phyloP scores from a whole-genome alignment of 352 stramenopile species.

The Pythium guiyangense region DNA sequence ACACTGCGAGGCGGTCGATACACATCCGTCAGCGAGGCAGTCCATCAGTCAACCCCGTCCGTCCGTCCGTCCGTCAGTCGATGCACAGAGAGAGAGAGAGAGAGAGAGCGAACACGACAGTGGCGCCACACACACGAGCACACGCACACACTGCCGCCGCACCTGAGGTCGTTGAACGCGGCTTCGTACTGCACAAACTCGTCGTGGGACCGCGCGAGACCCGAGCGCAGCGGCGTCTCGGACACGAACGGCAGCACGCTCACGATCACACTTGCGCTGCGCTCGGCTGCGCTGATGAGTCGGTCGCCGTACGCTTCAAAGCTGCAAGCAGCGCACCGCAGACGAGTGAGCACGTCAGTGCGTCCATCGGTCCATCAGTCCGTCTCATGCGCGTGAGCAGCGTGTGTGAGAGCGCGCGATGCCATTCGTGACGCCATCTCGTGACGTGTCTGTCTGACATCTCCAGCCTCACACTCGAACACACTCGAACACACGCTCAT shows the following conservation, averaged over 20 bases:
- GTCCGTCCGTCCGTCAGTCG: too few relatives aligned
- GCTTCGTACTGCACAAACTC: slow-evolving; percentile 64
- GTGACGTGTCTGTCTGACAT: too few relatives aligned
- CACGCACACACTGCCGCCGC: not conserved
- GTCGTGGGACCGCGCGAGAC: slow-evolving; percentile 37
- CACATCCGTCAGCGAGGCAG: not conserved
- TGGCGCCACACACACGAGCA: too few relatives aligned
- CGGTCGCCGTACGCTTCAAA: slow-evolving; percentile 80
- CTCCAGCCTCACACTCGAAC: too few relatives aligned
- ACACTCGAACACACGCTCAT: too few relatives aligned
- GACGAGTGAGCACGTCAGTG: slow-evolving; percentile 3
- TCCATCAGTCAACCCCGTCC: not conserved
- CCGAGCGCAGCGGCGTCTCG: slow-evolving; percentile 36
- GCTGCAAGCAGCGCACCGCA: slow-evolving; percentile 18
- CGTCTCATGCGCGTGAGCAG: not conserved
- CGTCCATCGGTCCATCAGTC: not conserved
- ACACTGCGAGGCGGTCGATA: slow-evolving; percentile 3
- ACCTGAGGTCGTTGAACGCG: slow-evolving; percentile 76
- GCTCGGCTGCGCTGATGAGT: slow-evolving; percentile 32
- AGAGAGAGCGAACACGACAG: not conserved
- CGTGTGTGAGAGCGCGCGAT: too few relatives aligned
- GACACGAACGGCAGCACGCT: slow-evolving; percentile 39
- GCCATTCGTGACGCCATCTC: too few relatives aligned
- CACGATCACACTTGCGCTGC: slow-evolving; percentile 41
- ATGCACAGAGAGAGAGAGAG: not conserved